These are phyloP conservation scores for Lasiodiplodia theobromae DNA, from an alignment of 2,329 filamentous ascomycete genomes.

Conservation along the genomic window DNA sequence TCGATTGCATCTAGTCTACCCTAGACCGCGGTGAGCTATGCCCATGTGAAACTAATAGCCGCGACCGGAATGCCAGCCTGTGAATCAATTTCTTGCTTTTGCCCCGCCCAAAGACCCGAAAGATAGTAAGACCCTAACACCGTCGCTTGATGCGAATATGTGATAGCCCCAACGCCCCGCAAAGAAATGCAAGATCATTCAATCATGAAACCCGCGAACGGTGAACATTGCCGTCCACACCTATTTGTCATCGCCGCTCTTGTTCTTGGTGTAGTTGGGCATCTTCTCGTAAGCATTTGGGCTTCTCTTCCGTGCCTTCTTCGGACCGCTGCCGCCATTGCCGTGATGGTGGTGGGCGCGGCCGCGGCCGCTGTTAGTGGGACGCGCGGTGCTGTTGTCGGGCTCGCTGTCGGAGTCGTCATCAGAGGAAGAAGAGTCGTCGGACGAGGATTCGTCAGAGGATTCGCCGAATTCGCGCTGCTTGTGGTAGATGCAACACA, in stretches of 20 bases:
- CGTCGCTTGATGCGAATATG: slow-evolving; percentile 28
- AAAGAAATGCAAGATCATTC: slow-evolving; percentile 28
- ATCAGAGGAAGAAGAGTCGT: slow-evolving; percentile 62
- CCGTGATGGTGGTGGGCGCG: slow-evolving; percentile 42
- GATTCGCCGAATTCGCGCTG: slow-evolving; percentile 71
- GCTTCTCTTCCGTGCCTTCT: slow-evolving; percentile 64
- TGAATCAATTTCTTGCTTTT: slow-evolving; percentile 5
- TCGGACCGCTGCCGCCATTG: slow-evolving; percentile 41
- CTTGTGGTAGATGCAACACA: slow-evolving; percentile 99
- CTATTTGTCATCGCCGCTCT: slow-evolving; percentile 7
- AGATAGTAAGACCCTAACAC: slow-evolving; percentile 20
- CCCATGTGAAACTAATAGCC: not conserved
- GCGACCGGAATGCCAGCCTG: not conserved
- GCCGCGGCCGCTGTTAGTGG: slow-evolving; percentile 42
- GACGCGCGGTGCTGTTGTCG: slow-evolving; percentile 57
- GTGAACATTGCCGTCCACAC: not conserved
- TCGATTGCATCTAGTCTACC: slow-evolving; percentile 19
- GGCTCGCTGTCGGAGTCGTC: slow-evolving; percentile 63
- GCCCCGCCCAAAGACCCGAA: slow-evolving; percentile 2
- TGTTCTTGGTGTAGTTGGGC: slow-evolving; percentile 53
- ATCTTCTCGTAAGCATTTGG: slow-evolving; percentile 86
- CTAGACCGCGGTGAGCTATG: slow-evolving; percentile 16
- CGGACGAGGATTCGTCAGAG: slow-evolving; percentile 75
- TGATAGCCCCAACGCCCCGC: slow-evolving; percentile 11
- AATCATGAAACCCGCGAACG: not conserved